phyloP scores from a whole-genome alignment of 352 stramenopile species.

The Phytopythium sindhum region DNA sequence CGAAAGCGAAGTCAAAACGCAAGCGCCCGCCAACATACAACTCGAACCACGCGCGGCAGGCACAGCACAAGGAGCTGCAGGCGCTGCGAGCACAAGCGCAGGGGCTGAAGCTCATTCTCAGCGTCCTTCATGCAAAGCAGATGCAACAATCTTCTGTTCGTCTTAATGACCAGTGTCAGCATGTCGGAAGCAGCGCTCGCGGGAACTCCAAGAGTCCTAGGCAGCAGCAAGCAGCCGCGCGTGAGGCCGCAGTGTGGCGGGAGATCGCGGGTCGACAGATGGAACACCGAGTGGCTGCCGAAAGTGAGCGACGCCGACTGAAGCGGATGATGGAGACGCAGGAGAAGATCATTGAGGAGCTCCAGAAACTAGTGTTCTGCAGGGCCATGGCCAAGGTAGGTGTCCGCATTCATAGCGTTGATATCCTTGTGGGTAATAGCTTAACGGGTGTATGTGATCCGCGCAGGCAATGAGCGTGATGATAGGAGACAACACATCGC shows the following conservation, averaged over 20 bases:
- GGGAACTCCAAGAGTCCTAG: background rate
- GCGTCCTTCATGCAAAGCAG: background rate
- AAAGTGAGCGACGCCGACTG: conserved; percentile 10
- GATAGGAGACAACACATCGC: background rate
- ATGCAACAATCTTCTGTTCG: no score
- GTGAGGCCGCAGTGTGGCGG: conserved; percentile 5
- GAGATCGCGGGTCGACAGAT: conserved; percentile 13
- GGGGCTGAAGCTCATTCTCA: background rate
- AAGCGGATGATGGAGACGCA: conserved; percentile 7
- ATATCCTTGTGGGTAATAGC: background rate
- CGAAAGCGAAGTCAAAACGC: background rate
- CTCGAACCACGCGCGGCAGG: conserved; percentile 19
- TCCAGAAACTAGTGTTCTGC: conserved; percentile 9
- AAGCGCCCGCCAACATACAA: background rate
- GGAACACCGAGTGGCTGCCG: conserved; percentile 11
- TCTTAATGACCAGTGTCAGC: no score
- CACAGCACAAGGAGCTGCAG: conserved; percentile 16
- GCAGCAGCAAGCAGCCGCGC: background rate
- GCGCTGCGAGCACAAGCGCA: conserved; percentile 11
- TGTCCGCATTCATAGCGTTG: background rate
- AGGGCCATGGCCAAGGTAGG: conserved; percentile 2
- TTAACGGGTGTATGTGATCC: background rate
- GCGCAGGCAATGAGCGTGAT: background rate
- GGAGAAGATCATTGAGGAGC: conserved; percentile 8
- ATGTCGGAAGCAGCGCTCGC: no score